A percentile compares a stretch with the other conserved stretches of the same genome.
These are phyloP conservation scores for Daedaleopsis nitida DNA, from an alignment of 768 basidiomycete species.

Conservation along the genomic window DNA sequence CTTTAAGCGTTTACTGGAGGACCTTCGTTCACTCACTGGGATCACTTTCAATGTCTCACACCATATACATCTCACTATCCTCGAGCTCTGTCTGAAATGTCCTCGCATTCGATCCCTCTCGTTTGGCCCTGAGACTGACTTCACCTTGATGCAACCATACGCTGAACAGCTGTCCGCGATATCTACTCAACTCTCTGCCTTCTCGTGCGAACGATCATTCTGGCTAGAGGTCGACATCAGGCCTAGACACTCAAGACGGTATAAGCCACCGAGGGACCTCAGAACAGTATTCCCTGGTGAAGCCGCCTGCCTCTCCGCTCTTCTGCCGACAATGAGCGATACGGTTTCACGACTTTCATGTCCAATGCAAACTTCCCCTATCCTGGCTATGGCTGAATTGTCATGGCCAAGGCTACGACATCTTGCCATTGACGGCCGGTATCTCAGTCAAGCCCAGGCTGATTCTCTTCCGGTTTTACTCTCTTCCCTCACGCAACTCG, in stretches of 20 bases:
- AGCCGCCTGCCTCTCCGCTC: not conserved
- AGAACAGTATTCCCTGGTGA: not conserved
- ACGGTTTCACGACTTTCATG: not conserved
- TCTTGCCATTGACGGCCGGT: not conserved
- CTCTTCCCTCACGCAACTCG: not conserved
- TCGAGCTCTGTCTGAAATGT: too few relatives aligned
- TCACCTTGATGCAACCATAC: too few relatives aligned
- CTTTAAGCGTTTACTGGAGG: too few relatives aligned
- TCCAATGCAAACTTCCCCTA: not conserved
- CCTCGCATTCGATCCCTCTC: too few relatives aligned
- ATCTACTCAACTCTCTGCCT: too few relatives aligned
- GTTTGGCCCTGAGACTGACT: too few relatives aligned
- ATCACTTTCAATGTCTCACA: too few relatives aligned
- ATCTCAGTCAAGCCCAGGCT: not conserved
- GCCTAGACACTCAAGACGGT: not conserved
- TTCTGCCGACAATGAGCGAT: not conserved
- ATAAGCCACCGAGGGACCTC: not conserved
- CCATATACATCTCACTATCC: too few relatives aligned
- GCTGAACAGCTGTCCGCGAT: too few relatives aligned
- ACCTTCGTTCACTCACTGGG: too few relatives aligned
- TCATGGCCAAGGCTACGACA: not conserved
- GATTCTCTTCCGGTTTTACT: not conserved
- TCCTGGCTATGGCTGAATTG: not conserved
- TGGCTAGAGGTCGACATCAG: not conserved
- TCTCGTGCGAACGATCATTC: not conserved